Conservation (phyloP, 1,284 basidiomycete genomes). For the Ustilago cynodontis region DNA sequence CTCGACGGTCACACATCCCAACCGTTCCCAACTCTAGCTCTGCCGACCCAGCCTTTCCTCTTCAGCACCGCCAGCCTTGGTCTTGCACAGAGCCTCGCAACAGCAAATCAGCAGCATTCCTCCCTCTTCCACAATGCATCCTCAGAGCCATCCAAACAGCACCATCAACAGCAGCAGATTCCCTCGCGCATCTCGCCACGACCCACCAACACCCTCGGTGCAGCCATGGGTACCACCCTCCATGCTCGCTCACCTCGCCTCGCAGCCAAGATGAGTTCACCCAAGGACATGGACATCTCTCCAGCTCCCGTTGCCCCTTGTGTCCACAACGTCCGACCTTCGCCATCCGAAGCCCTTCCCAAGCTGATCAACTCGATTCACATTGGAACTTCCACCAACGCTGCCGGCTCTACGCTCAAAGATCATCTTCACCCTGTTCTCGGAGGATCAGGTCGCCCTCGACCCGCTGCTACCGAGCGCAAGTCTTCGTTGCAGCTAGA, state of each 20-base stretch:
- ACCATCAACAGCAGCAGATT: slow-evolving; percentile 19
- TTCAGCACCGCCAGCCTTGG: slow-evolving; percentile 25
- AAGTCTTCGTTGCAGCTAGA: slow-evolving; percentile 34
- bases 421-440: slow-evolving; percentile 38
- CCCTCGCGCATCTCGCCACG: slow-evolving; percentile 21
- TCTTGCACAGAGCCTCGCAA: slow-evolving; percentile 28
- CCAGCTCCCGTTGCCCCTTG: slow-evolving; percentile 34
- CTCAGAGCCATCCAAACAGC: slow-evolving; percentile 31
- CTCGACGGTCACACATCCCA: slow-evolving; percentile 50
- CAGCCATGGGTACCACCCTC: slow-evolving; percentile 60
- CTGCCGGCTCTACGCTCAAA: slow-evolving; percentile 7
- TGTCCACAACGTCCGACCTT: slow-evolving; percentile 13
- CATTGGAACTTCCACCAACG: slow-evolving; percentile 14
- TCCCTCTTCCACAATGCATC: slow-evolving; percentile 18
- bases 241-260: slow-evolving; percentile 54
- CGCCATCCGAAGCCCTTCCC: slow-evolving; percentile 36
- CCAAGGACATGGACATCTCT: slow-evolving; percentile 66
- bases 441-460: slow-evolving; percentile 26
- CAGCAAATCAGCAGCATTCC: slow-evolving; percentile 25
- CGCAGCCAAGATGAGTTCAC: slow-evolving; percentile 62
- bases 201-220: slow-evolving; percentile 36
- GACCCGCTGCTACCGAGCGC: slow-evolving; percentile 28
- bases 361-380: slow-evolving; percentile 37
- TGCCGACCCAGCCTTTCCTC: slow-evolving; percentile 21
- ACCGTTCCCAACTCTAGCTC: slow-evolving; percentile 11